phyloP scores from a whole-genome alignment of 176 grass and related monocot species.

The Elymus sibiricus region DNA sequence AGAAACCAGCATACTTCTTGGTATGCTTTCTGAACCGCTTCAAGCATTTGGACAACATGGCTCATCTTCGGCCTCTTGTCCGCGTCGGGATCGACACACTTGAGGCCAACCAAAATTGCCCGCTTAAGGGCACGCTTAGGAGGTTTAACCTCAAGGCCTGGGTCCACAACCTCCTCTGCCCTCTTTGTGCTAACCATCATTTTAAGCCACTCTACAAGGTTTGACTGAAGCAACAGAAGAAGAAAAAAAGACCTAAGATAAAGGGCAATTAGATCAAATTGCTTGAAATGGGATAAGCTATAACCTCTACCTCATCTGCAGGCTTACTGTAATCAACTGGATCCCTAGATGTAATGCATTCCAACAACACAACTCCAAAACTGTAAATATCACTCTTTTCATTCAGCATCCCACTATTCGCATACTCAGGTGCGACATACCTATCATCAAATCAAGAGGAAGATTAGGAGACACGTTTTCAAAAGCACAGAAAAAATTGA shows the following conservation, averaged over 20 bases:
- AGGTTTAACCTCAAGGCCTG: conserved; percentile 62
- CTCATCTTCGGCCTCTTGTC: conserved; percentile 98
- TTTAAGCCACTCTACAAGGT: conserved; percentile 95
- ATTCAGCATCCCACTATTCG: conserved; percentile 86
- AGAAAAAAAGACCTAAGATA: conserved; percentile 14
- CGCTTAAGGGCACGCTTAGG: conserved; percentile 76
- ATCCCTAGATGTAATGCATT: conserved; percentile 81
- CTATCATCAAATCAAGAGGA: conserved; percentile 47
- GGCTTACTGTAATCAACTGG: conserved; percentile 86
- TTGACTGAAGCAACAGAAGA: conserved; percentile 45
- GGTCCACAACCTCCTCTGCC: conserved; percentile 85
- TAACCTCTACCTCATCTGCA: conserved; percentile 57
- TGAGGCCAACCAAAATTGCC: conserved; percentile 81
- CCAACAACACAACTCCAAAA: conserved; percentile 91
- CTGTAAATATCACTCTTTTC: conserved; percentile 98
- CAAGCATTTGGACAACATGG: conserved; percentile 91
- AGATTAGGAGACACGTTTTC: conserved; percentile 22
- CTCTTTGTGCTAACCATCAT: conserved; percentile 76
- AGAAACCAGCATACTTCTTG: conserved; percentile 39
- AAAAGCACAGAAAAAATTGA: conserved; percentile 5
- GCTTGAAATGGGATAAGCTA: conserved; percentile 11
- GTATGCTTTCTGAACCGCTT: conserved; percentile 65
- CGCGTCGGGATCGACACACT: conserved; percentile 85
- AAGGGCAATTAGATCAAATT: background rate
- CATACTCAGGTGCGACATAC: conserved; percentile 97